These are phyloP conservation scores for Corallochytrium limacisporum DNA, from an alignment of 78 protist genomes.

Conservation along the genomic window DNA sequence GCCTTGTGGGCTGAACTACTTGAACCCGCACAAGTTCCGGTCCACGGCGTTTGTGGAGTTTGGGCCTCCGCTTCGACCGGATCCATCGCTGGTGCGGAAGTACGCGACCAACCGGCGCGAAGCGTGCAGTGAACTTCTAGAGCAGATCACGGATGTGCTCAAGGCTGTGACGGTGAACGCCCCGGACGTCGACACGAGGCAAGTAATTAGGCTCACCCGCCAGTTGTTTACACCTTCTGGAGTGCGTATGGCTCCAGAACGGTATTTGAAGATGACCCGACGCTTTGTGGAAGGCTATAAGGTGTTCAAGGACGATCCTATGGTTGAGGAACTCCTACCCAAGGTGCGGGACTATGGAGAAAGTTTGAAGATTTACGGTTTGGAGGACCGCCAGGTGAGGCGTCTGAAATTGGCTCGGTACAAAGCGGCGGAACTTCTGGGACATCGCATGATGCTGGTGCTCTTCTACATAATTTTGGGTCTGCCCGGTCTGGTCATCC, in stretches of 20 bases:
- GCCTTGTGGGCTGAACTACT: constrained; percentile 3
- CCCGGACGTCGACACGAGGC: neutral
- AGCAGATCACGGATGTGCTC: neutral
- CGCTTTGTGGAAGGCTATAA: neutral
- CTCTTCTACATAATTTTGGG: too few relatives aligned
- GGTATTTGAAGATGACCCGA: neutral
- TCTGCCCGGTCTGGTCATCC: too few relatives aligned
- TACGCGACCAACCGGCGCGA: neutral
- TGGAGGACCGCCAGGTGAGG: too few relatives aligned
- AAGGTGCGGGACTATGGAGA: neutral
- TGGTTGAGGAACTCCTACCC: neutral
- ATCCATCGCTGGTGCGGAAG: neutral
- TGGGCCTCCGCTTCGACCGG: neutral
- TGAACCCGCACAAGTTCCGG: neutral
- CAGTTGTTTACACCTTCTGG: neutral
- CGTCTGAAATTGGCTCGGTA: too few relatives aligned
- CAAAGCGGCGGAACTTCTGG: too few relatives aligned
- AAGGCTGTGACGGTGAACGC: neutral
- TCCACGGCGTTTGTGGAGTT: constrained; percentile 1
- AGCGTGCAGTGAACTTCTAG: neutral
- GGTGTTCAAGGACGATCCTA: neutral
- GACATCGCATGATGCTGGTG: too few relatives aligned
- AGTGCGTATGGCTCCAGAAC: neutral
- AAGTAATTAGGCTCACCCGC: neutral
- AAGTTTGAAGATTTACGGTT: neutral